phyloP scores from a whole-genome alignment of 768 basidiomycete species.

The Plicaturopsis crispa region DNA sequence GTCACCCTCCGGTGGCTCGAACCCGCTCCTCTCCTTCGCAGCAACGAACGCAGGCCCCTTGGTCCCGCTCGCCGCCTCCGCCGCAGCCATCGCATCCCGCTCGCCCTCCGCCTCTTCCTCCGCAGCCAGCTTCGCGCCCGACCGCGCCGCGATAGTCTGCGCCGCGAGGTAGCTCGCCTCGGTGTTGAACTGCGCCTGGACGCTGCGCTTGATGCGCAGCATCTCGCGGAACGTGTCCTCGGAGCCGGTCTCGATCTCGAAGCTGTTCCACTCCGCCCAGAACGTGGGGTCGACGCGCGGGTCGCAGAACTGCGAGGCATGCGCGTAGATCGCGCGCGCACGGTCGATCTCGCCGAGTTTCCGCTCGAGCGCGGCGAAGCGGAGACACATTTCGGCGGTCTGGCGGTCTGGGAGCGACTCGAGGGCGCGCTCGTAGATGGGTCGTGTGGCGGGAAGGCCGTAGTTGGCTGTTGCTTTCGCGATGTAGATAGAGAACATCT shows the following conservation, averaged over 20 bases:
- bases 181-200: conserved; percentile 98
- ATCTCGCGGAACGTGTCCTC: conserved; percentile 98
- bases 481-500: conserved; percentile 98
- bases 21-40: conserved; percentile 47
- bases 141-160: conserved; percentile 69
- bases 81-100: conserved; percentile 83
- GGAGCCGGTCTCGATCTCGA: conserved; percentile 97
- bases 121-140: conserved; percentile 41
- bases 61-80: conserved; percentile 52
- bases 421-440: conserved; percentile 93
- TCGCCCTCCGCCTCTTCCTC: conserved; percentile 34
- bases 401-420: conserved; percentile 90
- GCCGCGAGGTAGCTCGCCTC: conserved; percentile 91
- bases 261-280: conserved; percentile 95
- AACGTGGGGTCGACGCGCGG: conserved; percentile 87
- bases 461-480: conserved; percentile 95
- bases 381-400: conserved; percentile 96
- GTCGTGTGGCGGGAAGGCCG: conserved; percentile 90
- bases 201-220: conserved; percentile 94
- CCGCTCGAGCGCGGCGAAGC: conserved; percentile 91
- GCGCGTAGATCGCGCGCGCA: conserved; percentile 92
- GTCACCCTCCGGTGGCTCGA: conserved; percentile 29
- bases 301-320: conserved; percentile 98
- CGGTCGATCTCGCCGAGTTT: conserved; percentile 99
- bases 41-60: conserved; percentile 75